These are phyloP conservation scores for Cornus suecica DNA, from an alignment of 148 eudicot genomes.

Conservation along the genomic window DNA sequence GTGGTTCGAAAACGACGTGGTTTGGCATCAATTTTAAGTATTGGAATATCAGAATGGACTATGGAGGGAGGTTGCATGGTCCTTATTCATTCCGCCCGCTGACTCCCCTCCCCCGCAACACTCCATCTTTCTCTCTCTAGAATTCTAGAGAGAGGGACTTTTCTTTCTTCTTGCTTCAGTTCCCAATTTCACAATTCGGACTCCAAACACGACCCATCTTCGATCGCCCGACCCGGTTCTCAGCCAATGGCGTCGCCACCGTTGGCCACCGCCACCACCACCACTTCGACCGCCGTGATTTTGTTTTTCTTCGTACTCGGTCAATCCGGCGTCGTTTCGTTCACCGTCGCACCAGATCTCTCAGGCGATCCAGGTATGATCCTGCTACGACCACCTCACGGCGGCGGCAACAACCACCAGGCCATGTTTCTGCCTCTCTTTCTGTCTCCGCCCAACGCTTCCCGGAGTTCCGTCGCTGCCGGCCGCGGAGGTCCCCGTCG, in stretches of 20 bases:
- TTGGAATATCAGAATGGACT: neutral
- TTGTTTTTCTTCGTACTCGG: constrained; percentile 9
- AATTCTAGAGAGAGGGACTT: neutral
- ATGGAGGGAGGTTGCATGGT: neutral
- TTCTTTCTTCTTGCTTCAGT: neutral
- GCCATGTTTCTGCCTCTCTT: constrained; percentile 57
- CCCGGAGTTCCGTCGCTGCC: constrained; percentile 15
- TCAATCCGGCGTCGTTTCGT: constrained; percentile 9
- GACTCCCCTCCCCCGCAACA: neutral
- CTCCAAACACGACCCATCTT: neutral
- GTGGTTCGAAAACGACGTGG: neutral
- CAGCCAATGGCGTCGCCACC: constrained; percentile 25
- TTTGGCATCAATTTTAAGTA: neutral
- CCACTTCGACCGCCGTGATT: constrained; percentile 8
- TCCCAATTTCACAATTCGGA: neutral
- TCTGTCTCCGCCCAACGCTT: constrained; percentile 38
- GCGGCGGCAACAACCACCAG: constrained; percentile 24
- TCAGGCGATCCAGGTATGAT: neutral
- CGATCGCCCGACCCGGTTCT: constrained; percentile 14
- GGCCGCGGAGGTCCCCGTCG: constrained; percentile 35
- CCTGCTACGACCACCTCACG: constrained; percentile 19
- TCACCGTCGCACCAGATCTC: constrained; percentile 10
- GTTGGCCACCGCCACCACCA: constrained; percentile 16
- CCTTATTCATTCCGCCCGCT: neutral
- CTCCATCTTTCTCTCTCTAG: neutral